Evolutionary conservation across 371 early-diverging fungal species (phyloP), one percentile per base, ranked within the genome.

Genomic region (Encephalitozoon cuniculi): DNA sequence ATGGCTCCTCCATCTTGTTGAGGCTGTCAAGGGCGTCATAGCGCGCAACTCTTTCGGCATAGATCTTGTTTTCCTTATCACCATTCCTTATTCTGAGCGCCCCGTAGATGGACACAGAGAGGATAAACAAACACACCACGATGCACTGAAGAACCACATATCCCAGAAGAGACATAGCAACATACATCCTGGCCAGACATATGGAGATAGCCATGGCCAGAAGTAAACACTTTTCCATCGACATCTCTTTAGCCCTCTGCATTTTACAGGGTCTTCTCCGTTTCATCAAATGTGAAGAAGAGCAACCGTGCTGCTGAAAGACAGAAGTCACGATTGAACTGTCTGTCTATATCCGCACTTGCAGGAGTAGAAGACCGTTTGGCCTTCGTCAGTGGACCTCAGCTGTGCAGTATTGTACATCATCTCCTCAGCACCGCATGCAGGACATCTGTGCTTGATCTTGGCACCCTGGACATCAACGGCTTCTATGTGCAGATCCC

Each of bases 351-450:
- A 93, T 87, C 94, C 94, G 88, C 98, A 98, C 83, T 94, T 92
- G 86, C 98, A 98, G 80, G 89, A 89, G 86, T 94, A 96, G 83
- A 98, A 98, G 12, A 98, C 91, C 0, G 98, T 98, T 86, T 96
- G 96, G 46, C 98, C 98, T 90, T 98, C 98, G 89, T 98, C 98
- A 18, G 97, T 96, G 59, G 93, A 93, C 72, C 98, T 90, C 75
- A 96, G 84, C 83, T 98, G 98, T 87, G 94, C 92, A 0, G 97
- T 95, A 83, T 95, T 91, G 85, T 94, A 98, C 55, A 89, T 90
- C 93, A 98, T 93, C 86, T 96, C 93, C 9, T 90, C 90, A 34
- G 89, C 87, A 40, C 89, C 91, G 70, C 86, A 86, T 12, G 86
- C 84, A n/a, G 94, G 94, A 86, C 98, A 97, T 75, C 90, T 90